A percentile compares a stretch with the other conserved stretches of the same genome.
phyloP scores from a whole-genome alignment of 768 basidiomycete genomes.

The Tricholoma matsutake region DNA sequence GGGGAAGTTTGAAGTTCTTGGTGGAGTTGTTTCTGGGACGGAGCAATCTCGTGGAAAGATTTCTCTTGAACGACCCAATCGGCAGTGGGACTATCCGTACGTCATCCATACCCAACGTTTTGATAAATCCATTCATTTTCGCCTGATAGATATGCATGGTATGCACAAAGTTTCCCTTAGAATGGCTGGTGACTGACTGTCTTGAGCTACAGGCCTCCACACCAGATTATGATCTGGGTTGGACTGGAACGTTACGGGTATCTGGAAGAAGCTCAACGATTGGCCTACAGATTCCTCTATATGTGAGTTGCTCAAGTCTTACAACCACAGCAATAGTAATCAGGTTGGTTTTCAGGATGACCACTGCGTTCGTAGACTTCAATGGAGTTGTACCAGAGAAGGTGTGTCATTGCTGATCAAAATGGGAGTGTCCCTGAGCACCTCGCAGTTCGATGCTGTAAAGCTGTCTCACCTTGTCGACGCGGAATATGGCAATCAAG shows the following conservation, averaged over 20 bases:
- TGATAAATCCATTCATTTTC: conserved; percentile 13
- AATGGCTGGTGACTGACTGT: conserved; percentile 7
- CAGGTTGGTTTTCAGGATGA: conserved; percentile 59
- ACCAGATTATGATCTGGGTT: conserved; percentile 99
- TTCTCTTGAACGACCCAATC: conserved; percentile 92
- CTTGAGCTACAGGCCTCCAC: conserved; percentile 66
- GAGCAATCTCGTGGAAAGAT: conserved; percentile 96
- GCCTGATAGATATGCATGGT: conserved; percentile 63
- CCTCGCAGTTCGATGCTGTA: conserved; percentile 87
- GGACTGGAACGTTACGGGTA: conserved; percentile 96
- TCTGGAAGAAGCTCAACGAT: conserved; percentile 85
- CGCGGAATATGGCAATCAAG: conserved; percentile 96
- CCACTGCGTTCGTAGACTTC: conserved; percentile 91
- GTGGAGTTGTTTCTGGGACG: conserved; percentile 93
- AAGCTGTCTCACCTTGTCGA: conserved; percentile 94
- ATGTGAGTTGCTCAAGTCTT: conserved; percentile 50
- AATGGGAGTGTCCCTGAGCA: background rate
- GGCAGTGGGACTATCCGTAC: conserved; percentile 98
- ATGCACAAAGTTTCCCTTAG: conserved; percentile 6
- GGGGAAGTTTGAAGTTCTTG: conserved; percentile 94
- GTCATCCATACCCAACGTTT: conserved; percentile 30
- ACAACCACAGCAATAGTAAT: background rate
- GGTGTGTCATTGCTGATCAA: conserved; percentile 36
- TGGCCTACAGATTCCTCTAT: conserved; percentile 97
- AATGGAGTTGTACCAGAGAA: conserved; percentile 99